A percentile compares a stretch with the other conserved stretches of the same genome.
Evolutionary conservation across 2,329 filamentous ascomycete genomes (phyloP).

Genomic region (Aspergillus sp.): DNA sequence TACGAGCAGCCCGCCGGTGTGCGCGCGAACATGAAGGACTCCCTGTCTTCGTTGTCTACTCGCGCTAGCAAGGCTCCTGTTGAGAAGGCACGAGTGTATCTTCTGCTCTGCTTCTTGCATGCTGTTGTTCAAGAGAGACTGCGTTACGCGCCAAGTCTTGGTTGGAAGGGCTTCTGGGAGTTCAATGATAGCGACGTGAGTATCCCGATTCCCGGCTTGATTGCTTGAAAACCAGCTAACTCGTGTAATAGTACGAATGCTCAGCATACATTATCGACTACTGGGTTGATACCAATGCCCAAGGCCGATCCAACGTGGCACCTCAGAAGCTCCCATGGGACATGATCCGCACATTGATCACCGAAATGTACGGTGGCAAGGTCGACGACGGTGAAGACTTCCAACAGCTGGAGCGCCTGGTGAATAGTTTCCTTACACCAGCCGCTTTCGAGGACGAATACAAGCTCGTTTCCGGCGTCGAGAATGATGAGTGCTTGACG

Average conservation of each 20-base stretch:
- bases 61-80: constrained; percentile 79
- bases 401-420: constrained; percentile 68
- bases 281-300: constrained; percentile 82
- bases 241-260: constrained; percentile 76
- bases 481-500: constrained; percentile 61
- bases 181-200: constrained; percentile 88
- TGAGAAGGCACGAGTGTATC: constrained; percentile 84
- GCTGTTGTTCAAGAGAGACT: constrained; percentile 93
- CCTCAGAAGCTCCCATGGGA: constrained; percentile 95
- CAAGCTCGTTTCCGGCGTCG: constrained; percentile 73
- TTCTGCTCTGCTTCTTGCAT: constrained; percentile 90
- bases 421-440: constrained; percentile 76
- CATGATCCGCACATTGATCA: constrained; percentile 85
- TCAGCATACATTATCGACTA: constrained; percentile 93
- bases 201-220: too few species aligned
- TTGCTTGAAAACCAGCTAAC: constrained; percentile 14
- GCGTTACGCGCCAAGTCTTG: constrained; percentile 87
- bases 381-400: constrained; percentile 91
- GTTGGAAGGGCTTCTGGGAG: constrained; percentile 99
- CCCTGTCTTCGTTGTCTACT: constrained; percentile 76
- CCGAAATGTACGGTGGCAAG: constrained; percentile 96
- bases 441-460: constrained; percentile 90
- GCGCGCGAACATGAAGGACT: constrained; percentile 98
- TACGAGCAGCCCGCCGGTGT: constrained; percentile 98
- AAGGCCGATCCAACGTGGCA: constrained; percentile 86